Base-by-base conservation (phyloP, 495 filamentous ascomycete species). In the Halenospora varia region DNA sequence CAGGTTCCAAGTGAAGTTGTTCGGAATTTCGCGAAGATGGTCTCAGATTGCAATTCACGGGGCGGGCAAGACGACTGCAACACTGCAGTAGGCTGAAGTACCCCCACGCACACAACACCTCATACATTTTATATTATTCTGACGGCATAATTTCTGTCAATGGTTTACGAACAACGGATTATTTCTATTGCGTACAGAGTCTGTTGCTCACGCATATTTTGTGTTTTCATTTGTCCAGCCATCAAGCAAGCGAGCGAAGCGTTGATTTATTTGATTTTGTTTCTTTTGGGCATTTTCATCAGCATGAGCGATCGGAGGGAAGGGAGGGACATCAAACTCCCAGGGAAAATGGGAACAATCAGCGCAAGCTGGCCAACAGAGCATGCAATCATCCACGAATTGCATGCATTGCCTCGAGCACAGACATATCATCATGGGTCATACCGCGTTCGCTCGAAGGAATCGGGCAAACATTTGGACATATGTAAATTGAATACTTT, bases 1-100 rank as follows among this genome's bases (percentile, higher is more conserved):
- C 86, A 88, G 68, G 89, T 98, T 59, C 91, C 95, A 46, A 77
- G 84, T 60, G 91, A 98, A 66, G 89, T 97, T 46, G 92, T 98
- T 51, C 83, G 85, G 56, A 89, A 93, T 72, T 98, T 97, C 75
- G 88, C 87, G 64, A 86, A 88, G 67, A 89, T 96, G 84, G 89
- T 94, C 57, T 80, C 82, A 70, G 78, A 87, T 57, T 67, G 47
- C 72, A 71, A 71, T 57, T 51, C 55, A 20, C 57, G 49, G 17
- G 61, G 62, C n/a, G 41, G 48, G 11, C 49, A 59, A 47, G 49
- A 61, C 8, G 51, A 58, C 23, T 53, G 60, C 55, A 53, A 49
- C 25, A 35, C 57, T 22, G 24, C 57, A 8, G 56, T 54, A 17
- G 57, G 64, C 40, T 66, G 53, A 58, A 56, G 10, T n/a, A 19